Percentiles rank a stretch among this genome's conserved stretches.
These are phyloP conservation scores for Chytridium lagenaria DNA, from an alignment of 371 early-diverging fungal species.

Conservation along the genomic window DNA sequence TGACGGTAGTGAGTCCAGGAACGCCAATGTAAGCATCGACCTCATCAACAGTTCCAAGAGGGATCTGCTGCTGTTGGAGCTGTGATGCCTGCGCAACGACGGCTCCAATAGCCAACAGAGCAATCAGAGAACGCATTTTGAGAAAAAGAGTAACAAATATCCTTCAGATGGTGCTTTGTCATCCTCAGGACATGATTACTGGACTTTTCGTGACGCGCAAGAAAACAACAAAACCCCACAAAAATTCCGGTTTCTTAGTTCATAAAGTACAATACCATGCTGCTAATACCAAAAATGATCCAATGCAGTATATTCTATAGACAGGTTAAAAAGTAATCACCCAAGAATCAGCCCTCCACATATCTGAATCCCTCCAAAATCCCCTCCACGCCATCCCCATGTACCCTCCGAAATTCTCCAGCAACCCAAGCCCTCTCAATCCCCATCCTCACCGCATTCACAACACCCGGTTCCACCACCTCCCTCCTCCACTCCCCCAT, in stretches of 20 bases:
- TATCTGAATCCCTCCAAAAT: neutral
- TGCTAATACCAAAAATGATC: too few relatives aligned
- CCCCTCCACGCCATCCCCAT: conserved; percentile 9
- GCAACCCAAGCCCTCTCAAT: conserved; percentile 21
- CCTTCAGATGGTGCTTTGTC: too few relatives aligned
- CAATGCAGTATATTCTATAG: too few relatives aligned
- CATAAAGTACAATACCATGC: too few relatives aligned
- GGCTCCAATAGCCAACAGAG: neutral
- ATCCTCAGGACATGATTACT: too few relatives aligned
- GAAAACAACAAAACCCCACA: too few relatives aligned
- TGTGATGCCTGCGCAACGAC: neutral
- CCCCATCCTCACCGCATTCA: conserved; percentile 1
- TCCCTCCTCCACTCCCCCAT: conserved; percentile 11
- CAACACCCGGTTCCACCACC: neutral
- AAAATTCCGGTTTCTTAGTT: too few relatives aligned
- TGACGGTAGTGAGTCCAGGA: neutral
- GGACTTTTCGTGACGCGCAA: too few relatives aligned
- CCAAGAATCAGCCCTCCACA: neutral
- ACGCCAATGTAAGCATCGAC: neutral
- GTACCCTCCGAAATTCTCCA: conserved; percentile 12
- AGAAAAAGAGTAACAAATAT: too few relatives aligned
- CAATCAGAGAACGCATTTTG: too few relatives aligned
- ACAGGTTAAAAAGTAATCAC: too few relatives aligned
- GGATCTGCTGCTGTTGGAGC: neutral
- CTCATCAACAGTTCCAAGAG: neutral